These are phyloP conservation scores for Crassisporium funariophilum DNA, from an alignment of 768 basidiomycete genomes.

Conservation along the genomic window DNA sequence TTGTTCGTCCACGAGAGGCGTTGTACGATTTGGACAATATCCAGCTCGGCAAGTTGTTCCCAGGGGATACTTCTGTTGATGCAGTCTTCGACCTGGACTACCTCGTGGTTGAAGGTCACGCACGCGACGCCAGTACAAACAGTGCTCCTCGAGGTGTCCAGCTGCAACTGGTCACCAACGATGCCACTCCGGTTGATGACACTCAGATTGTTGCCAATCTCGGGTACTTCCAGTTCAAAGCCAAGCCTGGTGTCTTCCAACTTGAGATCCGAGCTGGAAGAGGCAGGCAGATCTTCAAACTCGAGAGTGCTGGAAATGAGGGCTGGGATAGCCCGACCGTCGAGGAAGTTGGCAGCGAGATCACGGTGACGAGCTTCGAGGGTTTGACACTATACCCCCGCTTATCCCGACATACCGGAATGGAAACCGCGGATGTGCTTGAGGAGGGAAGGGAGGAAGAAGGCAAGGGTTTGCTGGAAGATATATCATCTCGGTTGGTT, in stretches of 20 bases:
- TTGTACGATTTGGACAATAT: constrained; percentile 96
- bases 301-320: constrained; percentile 87
- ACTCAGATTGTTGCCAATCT: constrained; percentile 94
- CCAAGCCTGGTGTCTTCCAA: constrained; percentile 84
- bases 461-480: constrained; percentile 45
- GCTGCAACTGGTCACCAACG: constrained; percentile 67
- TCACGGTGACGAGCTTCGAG: constrained; percentile 88
- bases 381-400: constrained; percentile 89
- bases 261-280: constrained; percentile 83
- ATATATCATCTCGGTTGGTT: constrained; percentile 54
- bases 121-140: constrained; percentile 67
- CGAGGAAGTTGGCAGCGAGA: constrained; percentile 65
- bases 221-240: constrained; percentile 95
- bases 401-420: constrained; percentile 66
- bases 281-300: constrained; percentile 75
- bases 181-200: constrained; percentile 64
- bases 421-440: constrained; percentile 83
- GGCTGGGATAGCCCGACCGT: constrained; percentile 85
- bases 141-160: constrained; percentile 89
- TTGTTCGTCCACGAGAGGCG: constrained; percentile 87
- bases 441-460: constrained; percentile 40
- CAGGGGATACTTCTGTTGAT: constrained; percentile 64
- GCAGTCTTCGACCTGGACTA: constrained; percentile 89
- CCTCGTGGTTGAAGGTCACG: constrained; percentile 93
- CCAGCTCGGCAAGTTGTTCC: constrained; percentile 68